Evolutionary conservation across 352 stramenopile species (phyloP), one percentile per base, ranked within the genome.

Genomic region (Thalassiosira delicatula): DNA sequence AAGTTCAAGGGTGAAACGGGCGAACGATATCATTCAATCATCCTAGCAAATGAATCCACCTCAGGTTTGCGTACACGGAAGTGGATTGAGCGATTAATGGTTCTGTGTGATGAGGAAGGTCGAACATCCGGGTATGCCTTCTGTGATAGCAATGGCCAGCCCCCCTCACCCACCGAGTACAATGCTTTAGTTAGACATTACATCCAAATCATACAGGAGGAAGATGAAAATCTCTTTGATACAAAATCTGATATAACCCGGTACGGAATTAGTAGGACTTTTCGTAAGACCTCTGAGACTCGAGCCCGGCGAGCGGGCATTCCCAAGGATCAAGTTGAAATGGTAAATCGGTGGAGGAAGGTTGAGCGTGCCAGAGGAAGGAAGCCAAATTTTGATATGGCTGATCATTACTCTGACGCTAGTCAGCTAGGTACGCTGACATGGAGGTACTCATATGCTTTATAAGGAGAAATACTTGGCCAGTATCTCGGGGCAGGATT

Each of bases 1-100:
- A 54, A 79, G 1, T 86, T 81, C 60, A 86, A 86, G 32, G 67
- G 67, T 1, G 73, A 86, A 37, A 49, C 23, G 2, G 59, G 49
- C 7, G 33, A 21, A 0, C 35, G 61, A 8, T 25, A 76, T 49
- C 79, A 86, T 46, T 32, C 71, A 11, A 54, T 86, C 0, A 54
- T 14, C 17, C 3, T 86, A 11, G 66, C 79, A 7, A 86, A 66
- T 51, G 1, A 44, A 0, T 72, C 80, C 0, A 33, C 0, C 0
- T 84, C 74, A 3, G 80, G 80, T 7, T 29, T 87, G 3, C 32
- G 81, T 17, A n/a, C 53, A 2, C n/a, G 80, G 11, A 78, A 66
- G 80, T 87, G 80, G 80, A 30, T 87, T 0, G 54, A 80, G 17
- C 61, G 68, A 9, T 23, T 87, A 0, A 23, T 81, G 0, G 3